Conservation (phyloP, 2,329 filamentous ascomycete species). For the Plenodomus tracheiphilus region DNA sequence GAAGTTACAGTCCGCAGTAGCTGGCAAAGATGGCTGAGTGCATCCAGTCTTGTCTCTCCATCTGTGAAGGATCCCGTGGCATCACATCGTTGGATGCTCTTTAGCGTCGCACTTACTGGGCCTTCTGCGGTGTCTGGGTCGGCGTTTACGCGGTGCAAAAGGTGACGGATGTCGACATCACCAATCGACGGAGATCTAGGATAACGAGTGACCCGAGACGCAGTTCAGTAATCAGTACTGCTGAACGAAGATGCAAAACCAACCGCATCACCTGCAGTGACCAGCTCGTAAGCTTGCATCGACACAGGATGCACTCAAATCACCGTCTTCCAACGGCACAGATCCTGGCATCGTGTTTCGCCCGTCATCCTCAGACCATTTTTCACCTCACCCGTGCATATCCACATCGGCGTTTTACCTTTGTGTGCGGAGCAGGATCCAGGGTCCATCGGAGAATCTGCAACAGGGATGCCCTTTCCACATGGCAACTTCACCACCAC, state of each 20-base stretch:
- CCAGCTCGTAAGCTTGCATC: neutral
- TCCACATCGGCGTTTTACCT: constrained; percentile 19
- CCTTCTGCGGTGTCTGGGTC: neutral
- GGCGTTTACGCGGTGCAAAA: neutral
- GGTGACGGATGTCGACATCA: neutral
- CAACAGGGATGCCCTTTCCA: constrained; percentile 30
- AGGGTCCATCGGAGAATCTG: constrained; percentile 10
- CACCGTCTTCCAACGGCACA: neutral
- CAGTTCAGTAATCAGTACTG: neutral
- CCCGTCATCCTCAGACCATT: constrained; percentile 21
- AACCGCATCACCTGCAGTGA: neutral
- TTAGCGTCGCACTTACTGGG: neutral
- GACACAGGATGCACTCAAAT: neutral
- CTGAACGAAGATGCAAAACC: neutral
- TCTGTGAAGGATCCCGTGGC: neutral
- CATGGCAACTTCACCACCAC: constrained; percentile 23
- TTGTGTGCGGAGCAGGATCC: constrained; percentile 20
- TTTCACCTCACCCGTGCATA: constrained; percentile 2
- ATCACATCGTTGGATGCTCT: neutral
- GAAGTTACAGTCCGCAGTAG: neutral
- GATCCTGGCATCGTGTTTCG: neutral
- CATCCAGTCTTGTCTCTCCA: neutral
- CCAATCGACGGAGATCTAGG: neutral
- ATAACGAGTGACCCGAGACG: neutral
- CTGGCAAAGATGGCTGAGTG: no score